Base-by-base conservation (phyloP, 495 filamentous ascomycete species). In the Tuber melanosporum region DNA sequence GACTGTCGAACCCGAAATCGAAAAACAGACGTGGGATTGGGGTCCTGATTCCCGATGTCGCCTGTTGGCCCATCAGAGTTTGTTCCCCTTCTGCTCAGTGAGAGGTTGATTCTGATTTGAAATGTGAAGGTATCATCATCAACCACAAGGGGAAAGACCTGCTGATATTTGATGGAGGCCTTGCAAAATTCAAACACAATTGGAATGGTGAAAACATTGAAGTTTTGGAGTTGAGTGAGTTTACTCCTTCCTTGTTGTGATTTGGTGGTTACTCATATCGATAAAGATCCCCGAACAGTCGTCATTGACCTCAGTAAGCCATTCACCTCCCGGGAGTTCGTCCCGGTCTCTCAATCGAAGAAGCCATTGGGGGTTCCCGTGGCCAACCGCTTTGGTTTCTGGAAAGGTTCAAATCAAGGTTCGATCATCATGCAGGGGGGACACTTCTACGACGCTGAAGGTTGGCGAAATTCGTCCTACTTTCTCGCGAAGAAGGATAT, bases 221-320 rank as follows among this genome's bases (percentile, higher is more conserved):
- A 14, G 20, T 78, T 72, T 41, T 78, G 4, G 77, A 78, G 19
- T 26, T 78, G 8, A 78, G 77, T 78, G 5, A 47, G 77, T 78
- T n/a, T 2, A 46, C 39, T 41, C 52, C 9, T 32, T 20, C 15
- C 12, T 20, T 44, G 14, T 41, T 1, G 0, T 57, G 9, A 44
- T 47, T 19, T 45, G 17, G 43, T 4, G 10, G 52, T 32, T 20
- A 14, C 36, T 77, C 20, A 47, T 9, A 66, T 20, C 32, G 19
- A 32, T 49, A 17, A n/a, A 78, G 77, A 78, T 49, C 70, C 74
- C 20, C 76, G 77, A 75, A 78, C 77, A n/a, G 71, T 77, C 4
- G 43, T 71, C 20, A 20, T 78, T 15, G 77, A 78, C 45, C 77
- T 78, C 26, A 44, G 44, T 15, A 66, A 69, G 39, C 17, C 0